Conservation (phyloP, 1,284 basidiomycete species). For the Erythrobasidium hasegawianum region DNA sequence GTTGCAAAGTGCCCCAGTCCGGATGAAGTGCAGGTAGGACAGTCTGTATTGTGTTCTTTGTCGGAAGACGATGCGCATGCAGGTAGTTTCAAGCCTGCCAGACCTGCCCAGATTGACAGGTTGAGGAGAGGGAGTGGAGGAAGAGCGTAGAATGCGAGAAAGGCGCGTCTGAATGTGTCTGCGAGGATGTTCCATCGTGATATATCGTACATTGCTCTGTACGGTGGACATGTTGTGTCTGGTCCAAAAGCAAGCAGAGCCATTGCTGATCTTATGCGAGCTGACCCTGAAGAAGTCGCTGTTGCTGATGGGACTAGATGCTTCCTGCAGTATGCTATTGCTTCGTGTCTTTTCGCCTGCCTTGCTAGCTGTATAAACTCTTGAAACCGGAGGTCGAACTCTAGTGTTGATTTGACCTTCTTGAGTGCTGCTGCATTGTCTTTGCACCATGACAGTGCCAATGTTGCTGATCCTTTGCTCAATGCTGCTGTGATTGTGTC, state of each 20-base stretch:
- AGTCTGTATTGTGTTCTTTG: constrained; percentile 71
- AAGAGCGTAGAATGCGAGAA: constrained; percentile 77
- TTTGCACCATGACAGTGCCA: constrained; percentile 90
- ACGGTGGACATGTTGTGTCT: constrained; percentile 61
- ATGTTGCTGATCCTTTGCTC: constrained; percentile 66
- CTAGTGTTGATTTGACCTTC: constrained; percentile 84
- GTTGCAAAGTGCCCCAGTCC: constrained; percentile 68
- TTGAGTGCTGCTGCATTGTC: constrained; percentile 90
- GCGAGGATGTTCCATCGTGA: constrained; percentile 70
- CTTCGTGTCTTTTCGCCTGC: constrained; percentile 63
- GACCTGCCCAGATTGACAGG: constrained; percentile 79
- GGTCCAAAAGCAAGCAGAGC: constrained; percentile 70
- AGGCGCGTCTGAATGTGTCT: constrained; percentile 72
- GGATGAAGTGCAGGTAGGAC: constrained; percentile 76
- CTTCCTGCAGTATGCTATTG: constrained; percentile 79
- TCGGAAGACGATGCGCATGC: constrained; percentile 55
- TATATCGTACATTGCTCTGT: constrained; percentile 64
- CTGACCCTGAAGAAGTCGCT: constrained; percentile 61
- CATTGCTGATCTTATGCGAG: constrained; percentile 71
- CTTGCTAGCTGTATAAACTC: constrained; percentile 91
- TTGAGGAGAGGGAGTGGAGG: constrained; percentile 80
- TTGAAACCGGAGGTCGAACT: constrained; percentile 91
- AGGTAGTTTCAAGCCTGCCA: constrained; percentile 79
- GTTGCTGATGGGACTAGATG: constrained; percentile 68
- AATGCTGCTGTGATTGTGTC: constrained; percentile 77